Percentiles rank a stretch among this genome's conserved stretches.
Conservation (phyloP, 176 grass and related monocot genomes). For the Carex parvula region DNA sequence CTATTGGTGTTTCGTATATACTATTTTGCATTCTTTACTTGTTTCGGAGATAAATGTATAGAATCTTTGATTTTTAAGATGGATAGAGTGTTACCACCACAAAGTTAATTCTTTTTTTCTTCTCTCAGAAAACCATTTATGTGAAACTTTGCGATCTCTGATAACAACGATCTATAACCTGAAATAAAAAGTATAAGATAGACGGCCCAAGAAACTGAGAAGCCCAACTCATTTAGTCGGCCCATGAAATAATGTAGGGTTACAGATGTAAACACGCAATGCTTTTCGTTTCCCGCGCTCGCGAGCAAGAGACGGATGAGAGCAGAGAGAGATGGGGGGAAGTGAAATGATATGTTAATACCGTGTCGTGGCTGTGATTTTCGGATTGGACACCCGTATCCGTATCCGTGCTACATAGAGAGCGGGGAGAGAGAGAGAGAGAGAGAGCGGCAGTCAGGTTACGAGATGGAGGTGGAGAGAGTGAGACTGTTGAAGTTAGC, state of each 20-base stretch:
- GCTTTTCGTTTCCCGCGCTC: conserved; percentile 21
- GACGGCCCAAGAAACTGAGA: neutral
- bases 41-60: too few relatives aligned
- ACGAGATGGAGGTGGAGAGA: conserved; percentile 28
- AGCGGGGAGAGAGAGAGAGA: neutral
- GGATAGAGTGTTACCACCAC: too few relatives aligned
- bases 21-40: too few relatives aligned
- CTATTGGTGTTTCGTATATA: too few relatives aligned
- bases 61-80: too few relatives aligned
- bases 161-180: neutral
- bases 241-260: neutral
- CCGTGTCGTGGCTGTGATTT: too few relatives aligned
- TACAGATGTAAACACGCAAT: neutral
- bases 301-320: neutral
- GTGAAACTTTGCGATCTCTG: too few relatives aligned
- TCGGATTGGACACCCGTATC: too few relatives aligned
- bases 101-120: too few relatives aligned
- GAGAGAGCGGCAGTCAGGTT: neutral
- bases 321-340: too few relatives aligned
- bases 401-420: neutral
- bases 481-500: conserved; percentile 36
- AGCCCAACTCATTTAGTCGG: neutral
- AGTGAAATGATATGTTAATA: too few relatives aligned
- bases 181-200: neutral
- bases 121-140: too few relatives aligned